These are phyloP conservation scores for Lentinula detonsa DNA, from an alignment of 768 basidiomycete species.

Conservation along the genomic window DNA sequence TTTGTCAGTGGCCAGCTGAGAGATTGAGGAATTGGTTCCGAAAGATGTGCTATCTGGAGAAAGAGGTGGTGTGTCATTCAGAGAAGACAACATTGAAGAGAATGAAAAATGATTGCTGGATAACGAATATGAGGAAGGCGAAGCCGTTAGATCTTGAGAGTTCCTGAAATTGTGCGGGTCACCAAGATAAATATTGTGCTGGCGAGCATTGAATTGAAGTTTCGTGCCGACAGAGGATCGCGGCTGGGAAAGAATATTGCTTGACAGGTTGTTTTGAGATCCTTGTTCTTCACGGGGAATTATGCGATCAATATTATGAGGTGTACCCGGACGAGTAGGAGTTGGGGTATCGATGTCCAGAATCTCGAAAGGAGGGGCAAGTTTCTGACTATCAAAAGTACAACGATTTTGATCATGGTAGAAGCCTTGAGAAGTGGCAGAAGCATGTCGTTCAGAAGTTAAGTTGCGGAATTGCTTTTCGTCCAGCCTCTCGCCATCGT, in stretches of 20 bases:
- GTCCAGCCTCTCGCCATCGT: neutral
- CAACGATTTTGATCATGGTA: no score
- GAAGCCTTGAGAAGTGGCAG: no score
- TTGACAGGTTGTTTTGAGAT: no score
- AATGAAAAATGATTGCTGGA: neutral
- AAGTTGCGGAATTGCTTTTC: no score
- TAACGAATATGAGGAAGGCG: no score
- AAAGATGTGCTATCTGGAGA: conserved; percentile 3
- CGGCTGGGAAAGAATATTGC: no score
- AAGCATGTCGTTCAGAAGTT: no score
- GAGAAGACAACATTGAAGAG: neutral
- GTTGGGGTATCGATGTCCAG: neutral
- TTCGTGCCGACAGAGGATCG: no score
- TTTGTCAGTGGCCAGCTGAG: conserved; percentile 27
- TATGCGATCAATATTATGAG: neutral
- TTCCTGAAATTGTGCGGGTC: no score
- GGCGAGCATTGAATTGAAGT: no score
- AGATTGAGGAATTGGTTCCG: conserved; percentile 8
- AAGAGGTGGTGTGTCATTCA: conserved; percentile 7
- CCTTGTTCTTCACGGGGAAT: neutral
- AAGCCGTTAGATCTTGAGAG: no score
- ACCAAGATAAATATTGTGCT: no score
- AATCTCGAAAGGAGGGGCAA: neutral
- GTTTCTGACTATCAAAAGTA: neutral
- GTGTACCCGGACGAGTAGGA: neutral